Evolutionary conservation across 2,329 filamentous ascomycete genomes (phyloP), one percentile per base, ranked within the genome.

Genomic region (Chaetomiaceae sp.): DNA sequence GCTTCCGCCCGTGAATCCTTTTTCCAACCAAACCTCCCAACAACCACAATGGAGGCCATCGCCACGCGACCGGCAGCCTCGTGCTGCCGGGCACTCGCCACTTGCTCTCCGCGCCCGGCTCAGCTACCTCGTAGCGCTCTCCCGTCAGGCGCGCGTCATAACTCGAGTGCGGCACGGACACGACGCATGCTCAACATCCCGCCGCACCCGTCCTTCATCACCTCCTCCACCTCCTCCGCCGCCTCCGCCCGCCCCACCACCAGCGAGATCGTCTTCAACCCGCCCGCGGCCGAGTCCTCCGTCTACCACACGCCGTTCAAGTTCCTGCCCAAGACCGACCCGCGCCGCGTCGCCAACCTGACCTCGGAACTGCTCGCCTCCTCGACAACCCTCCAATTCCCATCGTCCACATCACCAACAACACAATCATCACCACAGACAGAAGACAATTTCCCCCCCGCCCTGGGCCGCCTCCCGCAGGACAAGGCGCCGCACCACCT

Each of bases 231-330:
- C 14, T 22, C 49, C 34, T 51, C 54, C 33, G 49, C 61, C 47
- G 26, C 14, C 30, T n/a, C 17, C 12, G 54, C 63, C 34, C 56
- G 58, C 54, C 56, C 57, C 54, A 59, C 65, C 59, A 65, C 44
- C 54, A 61, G 70, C 56, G 64, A 67, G 48, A 68, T 74, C 57
- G 64, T 74, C 56, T 72, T 71, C 65, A 74, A 74, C 63, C 71
- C 71, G 34, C 71, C 71, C 34, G 65, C 70, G 26, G 66, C 70
- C 36, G 66, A 65, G 27, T 63, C 70, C 11, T 65, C 76, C n/a
- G 78, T 81, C 47, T 72, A 71, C 58, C 75, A 83, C 66, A 84
- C 80, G n/a, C 80, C 80, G 47, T 75, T 81, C 66, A 76, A 80
- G 60, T 84, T 84, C 65, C 73, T 84, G 24, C 80, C 80, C 44